Percentiles rank a stretch among this genome's conserved stretches.
Evolutionary conservation across 2,329 filamentous ascomycete genomes (phyloP).

Genomic region (Dothidotthia symphoricarpi): DNA sequence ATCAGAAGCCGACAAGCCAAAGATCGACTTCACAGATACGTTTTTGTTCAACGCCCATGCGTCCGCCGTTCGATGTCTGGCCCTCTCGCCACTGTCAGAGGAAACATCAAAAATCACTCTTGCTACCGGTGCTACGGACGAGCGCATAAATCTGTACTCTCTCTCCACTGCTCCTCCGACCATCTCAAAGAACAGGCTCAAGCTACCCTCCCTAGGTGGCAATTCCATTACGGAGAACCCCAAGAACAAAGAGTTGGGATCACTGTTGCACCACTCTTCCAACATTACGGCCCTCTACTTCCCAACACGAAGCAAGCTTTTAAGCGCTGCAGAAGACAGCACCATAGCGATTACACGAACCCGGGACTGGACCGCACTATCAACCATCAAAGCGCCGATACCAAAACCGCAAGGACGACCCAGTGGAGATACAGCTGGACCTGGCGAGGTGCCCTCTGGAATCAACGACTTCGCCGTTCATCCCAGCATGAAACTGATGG

Average conservation of each 20-base stretch:
- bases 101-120: constrained; percentile 81
- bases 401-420: constrained; percentile 78
- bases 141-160: constrained; percentile 91
- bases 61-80: constrained; percentile 85
- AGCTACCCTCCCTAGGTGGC: constrained; percentile 66
- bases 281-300: constrained; percentile 79
- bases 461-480: constrained; percentile 95
- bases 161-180: constrained; percentile 61
- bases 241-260: constrained; percentile 83
- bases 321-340: constrained; percentile 87
- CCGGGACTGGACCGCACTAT: constrained; percentile 84
- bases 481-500: constrained; percentile 94
- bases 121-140: constrained; percentile 88
- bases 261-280: constrained; percentile 80
- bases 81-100: constrained; percentile 68
- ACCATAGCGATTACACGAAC: constrained; percentile 84
- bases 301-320: constrained; percentile 79
- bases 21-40: constrained; percentile 75
- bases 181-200: constrained; percentile 57
- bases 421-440: constrained; percentile 83
- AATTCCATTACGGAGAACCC: constrained; percentile 79
- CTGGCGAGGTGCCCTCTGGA: constrained; percentile 77
- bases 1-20: constrained; percentile 23
- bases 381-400: constrained; percentile 82
- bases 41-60: constrained; percentile 95